Conservation (phyloP, 345 rosid species). For the Conringia planisiliqua region DNA sequence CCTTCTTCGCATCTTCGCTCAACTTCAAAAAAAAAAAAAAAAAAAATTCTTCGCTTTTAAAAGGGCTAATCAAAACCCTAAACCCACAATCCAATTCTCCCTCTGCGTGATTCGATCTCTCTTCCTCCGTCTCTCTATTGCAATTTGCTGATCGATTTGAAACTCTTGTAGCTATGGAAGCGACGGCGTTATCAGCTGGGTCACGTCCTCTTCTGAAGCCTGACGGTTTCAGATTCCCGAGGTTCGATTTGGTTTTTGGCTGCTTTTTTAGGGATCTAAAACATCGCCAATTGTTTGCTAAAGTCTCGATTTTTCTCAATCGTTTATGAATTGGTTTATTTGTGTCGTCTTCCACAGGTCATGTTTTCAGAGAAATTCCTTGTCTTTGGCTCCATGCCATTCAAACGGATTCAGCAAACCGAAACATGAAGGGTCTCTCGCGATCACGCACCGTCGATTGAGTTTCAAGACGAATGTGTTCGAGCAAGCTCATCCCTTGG, state of each 20-base stretch:
- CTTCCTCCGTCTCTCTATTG: neutral
- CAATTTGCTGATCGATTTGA: neutral
- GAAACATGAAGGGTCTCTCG: slow-evolving; percentile 16
- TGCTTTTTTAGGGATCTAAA: neutral
- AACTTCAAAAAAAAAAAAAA: neutral
- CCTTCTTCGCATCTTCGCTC: slow-evolving; percentile 26
- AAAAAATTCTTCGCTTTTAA: neutral
- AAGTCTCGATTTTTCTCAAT: neutral
- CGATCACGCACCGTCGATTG: slow-evolving; percentile 10
- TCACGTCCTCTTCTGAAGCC: slow-evolving; percentile 18
- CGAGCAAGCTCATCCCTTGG: slow-evolving; percentile 38
- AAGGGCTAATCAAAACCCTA: slow-evolving; percentile 22
- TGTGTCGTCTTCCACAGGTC: slow-evolving; percentile 26
- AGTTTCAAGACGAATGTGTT: slow-evolving; percentile 36
- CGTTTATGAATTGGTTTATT: neutral
- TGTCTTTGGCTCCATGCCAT: slow-evolving; percentile 15
- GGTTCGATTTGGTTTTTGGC: slow-evolving; percentile 11
- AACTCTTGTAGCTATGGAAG: slow-evolving; percentile 16
- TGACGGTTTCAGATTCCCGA: slow-evolving; percentile 12
- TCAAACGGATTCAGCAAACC: slow-evolving; percentile 3
- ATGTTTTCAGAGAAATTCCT: slow-evolving; percentile 7
- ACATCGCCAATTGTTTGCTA: neutral
- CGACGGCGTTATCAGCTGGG: slow-evolving; percentile 27
- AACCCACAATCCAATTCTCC: neutral
- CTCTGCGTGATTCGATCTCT: neutral